These are phyloP conservation scores for Astraeus odoratus DNA, from an alignment of 768 basidiomycete species.

Conservation along the genomic window DNA sequence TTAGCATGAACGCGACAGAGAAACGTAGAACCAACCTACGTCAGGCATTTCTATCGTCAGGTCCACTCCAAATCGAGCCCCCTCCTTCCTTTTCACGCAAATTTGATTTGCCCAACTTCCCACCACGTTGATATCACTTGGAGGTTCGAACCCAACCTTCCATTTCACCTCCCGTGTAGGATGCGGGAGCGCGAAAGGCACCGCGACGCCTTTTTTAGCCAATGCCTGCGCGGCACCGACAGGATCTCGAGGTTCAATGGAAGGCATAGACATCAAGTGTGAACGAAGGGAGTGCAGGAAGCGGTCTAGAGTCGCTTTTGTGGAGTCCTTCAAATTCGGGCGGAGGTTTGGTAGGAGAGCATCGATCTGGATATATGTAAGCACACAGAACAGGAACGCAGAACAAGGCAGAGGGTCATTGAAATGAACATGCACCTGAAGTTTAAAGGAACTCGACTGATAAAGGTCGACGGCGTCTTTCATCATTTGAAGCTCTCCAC, in stretches of 20 bases:
- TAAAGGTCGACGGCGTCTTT: slow-evolving; percentile 72
- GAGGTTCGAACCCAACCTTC: slow-evolving; percentile 78
- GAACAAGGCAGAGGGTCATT: not conserved
- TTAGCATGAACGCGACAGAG: not conserved
- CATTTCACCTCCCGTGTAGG: slow-evolving; percentile 80
- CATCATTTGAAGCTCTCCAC: slow-evolving; percentile 62
- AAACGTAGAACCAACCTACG: slow-evolving; percentile 35
- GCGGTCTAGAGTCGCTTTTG: slow-evolving; percentile 52
- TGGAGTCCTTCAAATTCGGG: slow-evolving; percentile 45
- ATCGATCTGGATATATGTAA: slow-evolving; percentile 49
- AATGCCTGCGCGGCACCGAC: slow-evolving; percentile 53
- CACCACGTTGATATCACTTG: slow-evolving; percentile 66
- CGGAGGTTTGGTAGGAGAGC: slow-evolving; percentile 71
- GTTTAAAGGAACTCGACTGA: slow-evolving; percentile 74
- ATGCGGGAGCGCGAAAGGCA: slow-evolving; percentile 64
- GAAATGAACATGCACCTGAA: slow-evolving; percentile 50
- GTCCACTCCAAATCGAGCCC: slow-evolving; percentile 62
- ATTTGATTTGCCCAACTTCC: slow-evolving; percentile 86
- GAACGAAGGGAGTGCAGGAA: slow-evolving; percentile 66
- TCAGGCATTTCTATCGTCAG: slow-evolving; percentile 83
- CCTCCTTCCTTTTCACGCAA: slow-evolving; percentile 65
- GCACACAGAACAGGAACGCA: slow-evolving; percentile 1
- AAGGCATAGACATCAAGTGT: slow-evolving; percentile 51
- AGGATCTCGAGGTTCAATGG: slow-evolving; percentile 56
- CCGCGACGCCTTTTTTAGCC: slow-evolving; percentile 46